Evolutionary conservation across 805 yeast species (phyloP), one percentile per base, ranked within the genome.

Genomic region (Candida methanosorbosa): DNA sequence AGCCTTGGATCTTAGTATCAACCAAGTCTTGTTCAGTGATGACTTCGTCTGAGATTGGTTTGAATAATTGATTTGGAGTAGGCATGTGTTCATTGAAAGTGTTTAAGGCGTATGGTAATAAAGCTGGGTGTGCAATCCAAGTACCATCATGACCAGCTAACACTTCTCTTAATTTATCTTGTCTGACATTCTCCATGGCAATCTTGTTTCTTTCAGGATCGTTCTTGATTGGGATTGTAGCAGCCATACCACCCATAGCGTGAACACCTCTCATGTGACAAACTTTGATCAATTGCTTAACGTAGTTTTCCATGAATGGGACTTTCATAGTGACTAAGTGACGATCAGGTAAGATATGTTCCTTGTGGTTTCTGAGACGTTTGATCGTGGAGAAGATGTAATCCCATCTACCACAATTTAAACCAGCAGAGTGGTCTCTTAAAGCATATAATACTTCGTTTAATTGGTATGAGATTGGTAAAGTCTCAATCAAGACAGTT

Each of bases 211-310:
- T 72, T 39, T 63, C 72, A 23, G 68, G 63, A 50, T 82, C 87
- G 43, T 73, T 67, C 57, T 81, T 81, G 61, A 81, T 81, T 43
- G 92, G 90, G 48, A 82, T 80, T 45, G 81, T 83, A 4, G 90
- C 90, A 44, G 92, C 90, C 94, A 82, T 82, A 47, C 94, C 94
- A 48, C 94, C 92, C 77, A 82, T 79, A 15, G 90, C 90, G 52
- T 81, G 88, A 29, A 81, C 90, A 42, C 79, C 81, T 62, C 90
- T 71, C 49, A 73, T 68, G 56, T 82, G 94, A 58, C 86, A 78
- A 30, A 76, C 73, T 56, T 78, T 70, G 45, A 82, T 84, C 56
- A 82, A 66, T 49, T 78, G 70, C 47, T 75, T 75, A 36, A 81
- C 90, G 52, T 82, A 82, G 14, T 82, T 73, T 19, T 80, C 66